Conservation (phyloP, 2,329 filamentous ascomycete species). For the Eurotiales sp. region DNA sequence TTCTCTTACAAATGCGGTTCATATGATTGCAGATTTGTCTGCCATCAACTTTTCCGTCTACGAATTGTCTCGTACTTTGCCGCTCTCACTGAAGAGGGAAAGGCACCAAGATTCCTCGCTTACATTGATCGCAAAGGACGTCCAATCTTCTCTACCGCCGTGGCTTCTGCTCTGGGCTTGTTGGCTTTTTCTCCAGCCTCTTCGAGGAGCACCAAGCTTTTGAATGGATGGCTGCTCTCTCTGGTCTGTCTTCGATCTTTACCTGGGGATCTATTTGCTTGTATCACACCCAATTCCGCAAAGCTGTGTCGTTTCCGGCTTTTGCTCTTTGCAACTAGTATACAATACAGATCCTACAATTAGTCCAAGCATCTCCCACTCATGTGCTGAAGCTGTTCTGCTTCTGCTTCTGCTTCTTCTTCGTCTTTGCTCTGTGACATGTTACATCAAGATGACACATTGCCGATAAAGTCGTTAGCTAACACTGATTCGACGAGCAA, state of each 20-base stretch:
- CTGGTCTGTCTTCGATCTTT: conserved; percentile 69
- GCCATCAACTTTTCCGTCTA: conserved; percentile 92
- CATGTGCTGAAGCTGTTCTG: no score
- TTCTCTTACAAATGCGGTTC: conserved; percentile 91
- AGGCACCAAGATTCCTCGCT: conserved; percentile 71
- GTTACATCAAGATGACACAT: no score
- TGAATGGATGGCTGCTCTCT: conserved; percentile 74
- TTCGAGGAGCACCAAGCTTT: conserved; percentile 60
- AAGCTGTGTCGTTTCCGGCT: no score
- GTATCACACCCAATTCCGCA: conserved; percentile 90
- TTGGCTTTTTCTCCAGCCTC: conserved; percentile 73
- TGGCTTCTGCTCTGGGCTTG: conserved; percentile 66
- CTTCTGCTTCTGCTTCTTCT: no score
- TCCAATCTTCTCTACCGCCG: conserved; percentile 67
- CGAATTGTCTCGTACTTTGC: conserved; percentile 85
- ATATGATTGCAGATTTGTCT: conserved; percentile 82
- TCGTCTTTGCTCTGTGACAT: no score
- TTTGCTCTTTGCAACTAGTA: no score
- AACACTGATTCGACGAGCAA: no score
- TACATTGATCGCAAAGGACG: conserved; percentile 83
- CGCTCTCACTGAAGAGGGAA: conserved; percentile 81
- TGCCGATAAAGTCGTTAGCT: no score
- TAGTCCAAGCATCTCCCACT: no score
- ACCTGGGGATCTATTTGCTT: conserved; percentile 81
- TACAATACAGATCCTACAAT: no score